phyloP scores from a whole-genome alignment of 345 rosid species.

The Eutrema heterophyllum region DNA sequence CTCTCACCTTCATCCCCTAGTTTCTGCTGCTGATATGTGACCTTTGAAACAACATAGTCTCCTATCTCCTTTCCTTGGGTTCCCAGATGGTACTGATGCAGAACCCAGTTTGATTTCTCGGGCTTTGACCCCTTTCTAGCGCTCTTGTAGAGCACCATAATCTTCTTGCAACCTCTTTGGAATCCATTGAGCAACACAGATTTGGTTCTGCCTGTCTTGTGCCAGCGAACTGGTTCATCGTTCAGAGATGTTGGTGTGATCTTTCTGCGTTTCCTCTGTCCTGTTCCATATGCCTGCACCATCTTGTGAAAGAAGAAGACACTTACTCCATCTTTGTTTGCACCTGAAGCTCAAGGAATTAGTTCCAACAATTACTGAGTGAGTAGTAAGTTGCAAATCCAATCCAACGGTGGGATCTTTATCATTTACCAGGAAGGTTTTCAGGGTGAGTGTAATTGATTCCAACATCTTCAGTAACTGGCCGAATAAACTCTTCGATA shows the following conservation, averaged over 20 bases:
- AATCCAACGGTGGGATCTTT: too few relatives aligned
- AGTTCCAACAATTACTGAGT: too few relatives aligned
- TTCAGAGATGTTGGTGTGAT: constrained; percentile 42
- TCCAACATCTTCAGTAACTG: constrained; percentile 60
- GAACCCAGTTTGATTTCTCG: constrained; percentile 76
- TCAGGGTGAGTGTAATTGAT: constrained; percentile 89
- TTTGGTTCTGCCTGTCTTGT: constrained; percentile 92
- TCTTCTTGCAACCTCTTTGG: constrained; percentile 76
- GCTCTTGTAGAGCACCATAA: constrained; percentile 84
- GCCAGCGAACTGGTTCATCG: constrained; percentile 85
- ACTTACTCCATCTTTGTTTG: constrained; percentile 76
- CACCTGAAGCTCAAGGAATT: constrained; percentile 70
- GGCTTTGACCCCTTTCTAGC: constrained; percentile 68
- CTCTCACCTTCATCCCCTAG: constrained; percentile 45
- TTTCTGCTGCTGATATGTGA: constrained; percentile 61
- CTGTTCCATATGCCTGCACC: constrained; percentile 80
- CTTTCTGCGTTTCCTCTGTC: constrained; percentile 89
- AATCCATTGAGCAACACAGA: constrained; percentile 53
- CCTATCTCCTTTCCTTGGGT: constrained; percentile 68
- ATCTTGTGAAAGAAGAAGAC: constrained; percentile 77
- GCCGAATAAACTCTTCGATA: constrained; percentile 65
- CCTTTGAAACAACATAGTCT: constrained; percentile 72
- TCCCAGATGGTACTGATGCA: constrained; percentile 93
- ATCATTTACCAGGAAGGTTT: constrained; percentile 71
- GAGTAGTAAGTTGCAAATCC: too few relatives aligned